These are phyloP conservation scores for Polymyxa betae DNA, from an alignment of 208 protist species.

Conservation along the genomic window DNA sequence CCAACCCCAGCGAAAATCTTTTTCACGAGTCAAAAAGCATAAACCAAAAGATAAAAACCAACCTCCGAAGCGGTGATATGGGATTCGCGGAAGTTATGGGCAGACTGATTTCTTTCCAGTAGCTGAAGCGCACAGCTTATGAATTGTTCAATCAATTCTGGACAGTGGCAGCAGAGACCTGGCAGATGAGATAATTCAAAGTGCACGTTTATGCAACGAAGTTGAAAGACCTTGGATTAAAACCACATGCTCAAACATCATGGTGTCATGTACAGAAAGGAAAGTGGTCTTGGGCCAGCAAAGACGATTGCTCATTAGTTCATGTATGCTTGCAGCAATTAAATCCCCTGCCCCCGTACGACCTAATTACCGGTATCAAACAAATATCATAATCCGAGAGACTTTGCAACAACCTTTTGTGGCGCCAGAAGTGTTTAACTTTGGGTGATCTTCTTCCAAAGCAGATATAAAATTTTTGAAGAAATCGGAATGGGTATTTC, in stretches of 20 bases:
- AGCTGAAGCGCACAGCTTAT: neutral
- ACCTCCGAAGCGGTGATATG: neutral
- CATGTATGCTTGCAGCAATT: neutral
- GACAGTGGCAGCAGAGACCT: neutral
- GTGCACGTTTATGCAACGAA: neutral
- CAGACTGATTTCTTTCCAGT: neutral
- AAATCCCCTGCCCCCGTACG: neutral
- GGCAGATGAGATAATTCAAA: neutral
- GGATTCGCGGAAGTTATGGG: conserved; percentile 13
- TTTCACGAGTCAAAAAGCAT: neutral
- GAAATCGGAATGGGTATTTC: too few relatives aligned
- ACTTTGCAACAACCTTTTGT: too few relatives aligned
- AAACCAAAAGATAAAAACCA: neutral
- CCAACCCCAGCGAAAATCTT: conserved; percentile 37
- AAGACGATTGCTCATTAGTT: neutral
- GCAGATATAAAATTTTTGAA: too few relatives aligned
- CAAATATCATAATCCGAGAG: too few relatives aligned
- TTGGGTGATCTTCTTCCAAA: too few relatives aligned
- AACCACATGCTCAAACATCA: neutral
- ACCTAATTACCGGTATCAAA: too few relatives aligned
- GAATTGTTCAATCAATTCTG: neutral
- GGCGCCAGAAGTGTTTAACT: too few relatives aligned
- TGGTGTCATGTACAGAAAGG: neutral
- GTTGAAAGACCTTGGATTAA: neutral
- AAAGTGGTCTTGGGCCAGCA: neutral